Conservation (phyloP, 1,284 basidiomycete species). For the Pseudozyma hubeiensis region DNA sequence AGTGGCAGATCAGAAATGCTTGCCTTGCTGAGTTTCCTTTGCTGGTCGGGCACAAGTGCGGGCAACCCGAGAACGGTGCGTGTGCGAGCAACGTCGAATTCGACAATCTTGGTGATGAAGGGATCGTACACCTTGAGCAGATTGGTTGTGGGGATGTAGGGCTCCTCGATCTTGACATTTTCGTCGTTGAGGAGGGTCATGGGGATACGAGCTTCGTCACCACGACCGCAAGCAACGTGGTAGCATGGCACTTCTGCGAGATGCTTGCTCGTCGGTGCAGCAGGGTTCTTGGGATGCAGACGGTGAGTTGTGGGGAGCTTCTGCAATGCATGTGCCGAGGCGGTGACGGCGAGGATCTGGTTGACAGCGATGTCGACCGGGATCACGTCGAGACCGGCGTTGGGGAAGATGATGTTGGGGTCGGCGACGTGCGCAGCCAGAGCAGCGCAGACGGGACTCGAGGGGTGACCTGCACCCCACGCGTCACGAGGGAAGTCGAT, state of each 20-base stretch:
- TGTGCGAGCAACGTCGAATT: conserved; percentile 38
- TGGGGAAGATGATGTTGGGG: conserved; percentile 31
- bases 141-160: conserved; percentile 41
- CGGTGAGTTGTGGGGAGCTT: conserved; percentile 40
- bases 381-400: conserved; percentile 46
- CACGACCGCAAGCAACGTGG: conserved; percentile 47
- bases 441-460: conserved; percentile 49
- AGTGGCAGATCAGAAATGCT: conserved; percentile 30
- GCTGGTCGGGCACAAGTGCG: conserved; percentile 20
- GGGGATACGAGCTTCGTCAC: conserved; percentile 29
- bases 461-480: conserved; percentile 51
- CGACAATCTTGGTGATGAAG: conserved; percentile 43
- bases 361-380: conserved; percentile 50
- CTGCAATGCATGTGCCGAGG: conserved; percentile 40
- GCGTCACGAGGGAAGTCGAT: conserved; percentile 45
- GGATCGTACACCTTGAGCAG: conserved; percentile 49
- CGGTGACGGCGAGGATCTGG: conserved; percentile 48
- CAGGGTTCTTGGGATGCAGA: conserved; percentile 46
- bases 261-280: conserved; percentile 31
- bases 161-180: conserved; percentile 32
- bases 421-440: conserved; percentile 31
- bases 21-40: conserved; percentile 12
- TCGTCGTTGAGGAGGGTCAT: conserved; percentile 41
- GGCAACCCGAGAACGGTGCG: conserved; percentile 34
- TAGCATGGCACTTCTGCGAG: conserved; percentile 46